Percentiles rank a stretch among this genome's conserved stretches.
phyloP scores from a whole-genome alignment of 2,329 filamentous ascomycete species.

The Hypoxylon sp. region DNA sequence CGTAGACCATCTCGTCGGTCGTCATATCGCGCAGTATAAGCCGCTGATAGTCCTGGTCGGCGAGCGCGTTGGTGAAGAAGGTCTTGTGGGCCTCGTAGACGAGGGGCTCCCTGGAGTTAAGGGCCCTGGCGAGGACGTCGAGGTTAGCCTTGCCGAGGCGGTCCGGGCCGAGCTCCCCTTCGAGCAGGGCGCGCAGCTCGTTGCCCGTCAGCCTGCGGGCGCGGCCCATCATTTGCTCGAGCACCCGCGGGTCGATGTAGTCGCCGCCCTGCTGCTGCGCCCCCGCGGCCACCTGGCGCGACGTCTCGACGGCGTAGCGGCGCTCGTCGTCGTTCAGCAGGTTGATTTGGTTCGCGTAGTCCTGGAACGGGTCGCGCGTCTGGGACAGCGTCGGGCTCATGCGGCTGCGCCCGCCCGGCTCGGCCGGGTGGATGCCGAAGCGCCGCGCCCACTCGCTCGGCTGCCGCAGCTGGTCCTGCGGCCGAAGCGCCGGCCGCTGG shows the following conservation, averaged over 20 bases:
- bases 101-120: neutral
- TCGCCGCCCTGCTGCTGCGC: neutral
- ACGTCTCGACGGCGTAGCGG: neutral
- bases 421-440: conserved; percentile 40
- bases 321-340: conserved; percentile 21
- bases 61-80: conserved; percentile 31
- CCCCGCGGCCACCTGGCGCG: neutral
- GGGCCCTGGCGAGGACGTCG: conserved; percentile 24
- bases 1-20: conserved; percentile 41
- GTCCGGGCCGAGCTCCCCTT: neutral
- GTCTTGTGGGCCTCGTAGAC: conserved; percentile 19
- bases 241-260: conserved; percentile 30
- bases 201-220: conserved; percentile 15
- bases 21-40: conserved; percentile 37
- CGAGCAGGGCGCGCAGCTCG: conserved; percentile 17
- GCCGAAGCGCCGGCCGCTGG: conserved; percentile 38
- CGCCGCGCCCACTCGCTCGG: conserved; percentile 40
- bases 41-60: conserved; percentile 43
- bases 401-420: conserved; percentile 40
- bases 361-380: conserved; percentile 34
- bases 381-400: conserved; percentile 38
- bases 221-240: conserved; percentile 24
- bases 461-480: conserved; percentile 25
- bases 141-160: conserved; percentile 16
- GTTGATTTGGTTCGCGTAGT: conserved; percentile 33